These are phyloP conservation scores for Fonsecaea pedrosoi DNA, from an alignment of 2,329 filamentous ascomycete genomes.

Conservation along the genomic window DNA sequence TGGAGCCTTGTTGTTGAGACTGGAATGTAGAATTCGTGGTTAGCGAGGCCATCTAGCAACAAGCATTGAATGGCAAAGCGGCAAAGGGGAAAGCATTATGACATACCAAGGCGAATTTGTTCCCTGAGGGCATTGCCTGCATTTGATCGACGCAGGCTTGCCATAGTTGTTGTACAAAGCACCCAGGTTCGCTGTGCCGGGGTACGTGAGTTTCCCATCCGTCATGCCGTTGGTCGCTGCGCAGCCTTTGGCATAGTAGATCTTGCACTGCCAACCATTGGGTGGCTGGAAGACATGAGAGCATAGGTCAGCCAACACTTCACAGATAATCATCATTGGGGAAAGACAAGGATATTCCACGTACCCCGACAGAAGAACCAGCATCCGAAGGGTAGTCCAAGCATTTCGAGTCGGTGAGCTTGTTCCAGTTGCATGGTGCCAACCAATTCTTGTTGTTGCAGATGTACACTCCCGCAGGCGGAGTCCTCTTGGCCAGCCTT, in stretches of 20 bases:
- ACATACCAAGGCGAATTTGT: conserved; percentile 30
- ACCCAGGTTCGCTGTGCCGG: conserved; percentile 28
- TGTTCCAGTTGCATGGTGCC: conserved; percentile 19
- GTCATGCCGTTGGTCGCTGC: conserved; percentile 15
- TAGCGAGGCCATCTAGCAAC: background rate
- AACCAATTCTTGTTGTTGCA: conserved; percentile 25
- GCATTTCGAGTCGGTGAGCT: conserved; percentile 16
- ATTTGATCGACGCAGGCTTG: conserved; percentile 26
- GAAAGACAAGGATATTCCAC: background rate
- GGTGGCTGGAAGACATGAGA: conserved; percentile 19
- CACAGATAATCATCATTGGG: too few species aligned
- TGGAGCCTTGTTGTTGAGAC: conserved; percentile 32
- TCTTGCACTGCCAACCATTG: conserved; percentile 29
- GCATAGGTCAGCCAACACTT: background rate
- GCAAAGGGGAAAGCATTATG: background rate
- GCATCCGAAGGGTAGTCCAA: conserved; percentile 19
- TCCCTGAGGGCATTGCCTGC: conserved; percentile 21
- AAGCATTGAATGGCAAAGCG: background rate
- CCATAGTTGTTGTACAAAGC: conserved; percentile 18
- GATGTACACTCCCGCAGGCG: conserved; percentile 24
- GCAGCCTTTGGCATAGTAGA: conserved; percentile 28
- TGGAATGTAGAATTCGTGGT: conserved; percentile 7
- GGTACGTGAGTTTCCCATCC: conserved; percentile 32
- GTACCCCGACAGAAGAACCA: conserved; percentile 31
- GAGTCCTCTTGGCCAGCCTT: conserved; percentile 16